Conservation (phyloP, 257 asterid species). For the Primulina huaijiensis region DNA sequence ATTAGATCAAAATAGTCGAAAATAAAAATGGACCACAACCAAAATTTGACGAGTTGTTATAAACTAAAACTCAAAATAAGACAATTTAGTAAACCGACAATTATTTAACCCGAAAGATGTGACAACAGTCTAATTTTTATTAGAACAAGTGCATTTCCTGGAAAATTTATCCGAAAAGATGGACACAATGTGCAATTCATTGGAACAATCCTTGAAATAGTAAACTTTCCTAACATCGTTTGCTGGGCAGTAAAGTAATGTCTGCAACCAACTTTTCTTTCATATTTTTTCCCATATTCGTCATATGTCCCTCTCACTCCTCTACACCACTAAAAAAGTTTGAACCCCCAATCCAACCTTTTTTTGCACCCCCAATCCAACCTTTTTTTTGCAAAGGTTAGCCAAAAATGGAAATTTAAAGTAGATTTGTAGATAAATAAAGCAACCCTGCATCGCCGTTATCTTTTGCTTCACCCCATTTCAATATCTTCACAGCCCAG, state of each 20-base stretch:
- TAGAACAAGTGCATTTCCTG: no score
- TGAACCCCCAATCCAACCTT: neutral
- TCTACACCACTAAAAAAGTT: slow-evolving; percentile 9
- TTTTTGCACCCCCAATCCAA: slow-evolving; percentile 19
- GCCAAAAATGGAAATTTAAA: neutral
- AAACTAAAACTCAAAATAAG: no score
- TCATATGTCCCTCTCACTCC: slow-evolving; percentile 15
- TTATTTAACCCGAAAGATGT: no score
- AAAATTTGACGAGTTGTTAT: no score
- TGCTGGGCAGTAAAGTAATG: neutral
- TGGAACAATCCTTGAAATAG: neutral
- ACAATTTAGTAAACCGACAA: no score
- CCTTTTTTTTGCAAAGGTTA: slow-evolving; percentile 25
- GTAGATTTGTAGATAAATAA: neutral
- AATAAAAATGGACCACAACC: no score
- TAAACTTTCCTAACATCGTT: neutral
- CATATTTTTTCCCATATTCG: slow-evolving; percentile 14
- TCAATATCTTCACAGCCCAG: slow-evolving; percentile 10
- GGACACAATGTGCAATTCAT: neutral
- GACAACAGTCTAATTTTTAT: no score
- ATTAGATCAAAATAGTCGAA: no score
- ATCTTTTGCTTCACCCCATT: slow-evolving; percentile 13
- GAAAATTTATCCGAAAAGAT: no score
- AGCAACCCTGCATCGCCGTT: neutral
- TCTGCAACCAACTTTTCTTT: slow-evolving; percentile 26